Conservation (phyloP, 805 yeast genomes). For the Nakazawaea peltata region DNA sequence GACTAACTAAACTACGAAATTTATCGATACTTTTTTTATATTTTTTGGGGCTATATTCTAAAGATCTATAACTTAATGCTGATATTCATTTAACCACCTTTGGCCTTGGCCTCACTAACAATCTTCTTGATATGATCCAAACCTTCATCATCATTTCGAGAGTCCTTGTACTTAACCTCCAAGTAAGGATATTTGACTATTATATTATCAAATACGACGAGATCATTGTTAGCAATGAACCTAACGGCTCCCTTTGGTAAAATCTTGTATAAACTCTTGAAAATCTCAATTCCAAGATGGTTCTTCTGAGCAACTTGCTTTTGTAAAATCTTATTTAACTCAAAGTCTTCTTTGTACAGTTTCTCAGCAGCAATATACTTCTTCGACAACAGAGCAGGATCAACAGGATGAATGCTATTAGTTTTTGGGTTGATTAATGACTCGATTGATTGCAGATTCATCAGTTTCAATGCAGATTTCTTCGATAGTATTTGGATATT, state of each 20-base stretch:
- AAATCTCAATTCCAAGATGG: constrained; percentile 20
- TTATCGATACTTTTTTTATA: neutral
- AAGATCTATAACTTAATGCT: too few species aligned
- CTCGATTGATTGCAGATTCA: too few species aligned
- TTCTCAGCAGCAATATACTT: constrained; percentile 13
- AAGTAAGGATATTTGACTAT: constrained; percentile 30
- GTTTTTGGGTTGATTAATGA: too few species aligned
- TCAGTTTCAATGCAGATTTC: constrained; percentile 16
- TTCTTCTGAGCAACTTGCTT: constrained; percentile 12
- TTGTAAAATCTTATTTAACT: constrained; percentile 15
- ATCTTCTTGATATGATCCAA: constrained; percentile 32
- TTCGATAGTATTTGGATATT: constrained; percentile 37
- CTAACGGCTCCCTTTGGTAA: constrained; percentile 25
- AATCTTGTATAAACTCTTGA: constrained; percentile 17
- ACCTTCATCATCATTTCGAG: constrained; percentile 18
- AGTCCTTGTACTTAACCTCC: constrained; percentile 21
- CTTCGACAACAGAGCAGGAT: constrained; percentile 13
- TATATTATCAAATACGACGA: constrained; percentile 29
- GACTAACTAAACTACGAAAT: too few species aligned
- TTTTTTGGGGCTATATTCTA: too few species aligned
- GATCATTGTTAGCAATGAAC: constrained; percentile 24
- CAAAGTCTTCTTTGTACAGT: constrained; percentile 16
- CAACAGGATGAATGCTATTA: neutral
- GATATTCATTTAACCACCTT: constrained; percentile 53
- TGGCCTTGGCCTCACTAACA: constrained; percentile 40